Conservation (phyloP, 1,284 basidiomycete species). For the Retiboletus fuscus region DNA sequence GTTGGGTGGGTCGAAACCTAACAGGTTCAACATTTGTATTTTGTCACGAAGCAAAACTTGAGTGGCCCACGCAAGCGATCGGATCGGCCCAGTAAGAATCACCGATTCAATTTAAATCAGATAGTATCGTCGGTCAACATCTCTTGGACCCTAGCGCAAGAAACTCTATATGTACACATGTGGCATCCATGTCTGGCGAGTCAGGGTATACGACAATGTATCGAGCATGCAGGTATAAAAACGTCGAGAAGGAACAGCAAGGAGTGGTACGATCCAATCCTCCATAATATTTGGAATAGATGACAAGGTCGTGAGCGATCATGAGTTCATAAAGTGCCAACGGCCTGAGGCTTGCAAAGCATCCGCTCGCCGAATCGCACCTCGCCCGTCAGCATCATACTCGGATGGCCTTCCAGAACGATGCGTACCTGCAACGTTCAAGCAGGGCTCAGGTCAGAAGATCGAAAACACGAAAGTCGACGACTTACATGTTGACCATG, state of each 20-base stretch:
- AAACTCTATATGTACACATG: not conserved
- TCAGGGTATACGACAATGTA: slow-evolving; percentile 2
- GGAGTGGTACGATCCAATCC: not conserved
- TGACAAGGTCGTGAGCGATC: not conserved
- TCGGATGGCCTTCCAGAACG: slow-evolving; percentile 49
- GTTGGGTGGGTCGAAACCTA: no score
- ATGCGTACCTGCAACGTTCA: slow-evolving; percentile 48
- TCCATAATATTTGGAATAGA: not conserved
- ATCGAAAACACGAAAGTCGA: not conserved
- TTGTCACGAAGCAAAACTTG: no score
- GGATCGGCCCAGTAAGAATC: no score
- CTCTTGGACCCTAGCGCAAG: no score
- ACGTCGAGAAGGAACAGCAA: not conserved
- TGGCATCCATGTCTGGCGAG: not conserved
- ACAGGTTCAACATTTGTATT: no score
- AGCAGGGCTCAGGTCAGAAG: not conserved
- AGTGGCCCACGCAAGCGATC: no score
- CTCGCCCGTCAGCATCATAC: slow-evolving; percentile 27
- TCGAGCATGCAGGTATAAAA: not conserved
- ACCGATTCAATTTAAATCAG: no score
- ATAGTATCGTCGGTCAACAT: no score
- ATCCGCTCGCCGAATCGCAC: no score
- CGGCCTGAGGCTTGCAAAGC: not conserved
- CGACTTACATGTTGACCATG: slow-evolving; percentile 72
- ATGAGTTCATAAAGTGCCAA: not conserved